Evolutionary conservation across 495 filamentous ascomycete genomes (phyloP).

Genomic region (Tuber aestivum): DNA sequence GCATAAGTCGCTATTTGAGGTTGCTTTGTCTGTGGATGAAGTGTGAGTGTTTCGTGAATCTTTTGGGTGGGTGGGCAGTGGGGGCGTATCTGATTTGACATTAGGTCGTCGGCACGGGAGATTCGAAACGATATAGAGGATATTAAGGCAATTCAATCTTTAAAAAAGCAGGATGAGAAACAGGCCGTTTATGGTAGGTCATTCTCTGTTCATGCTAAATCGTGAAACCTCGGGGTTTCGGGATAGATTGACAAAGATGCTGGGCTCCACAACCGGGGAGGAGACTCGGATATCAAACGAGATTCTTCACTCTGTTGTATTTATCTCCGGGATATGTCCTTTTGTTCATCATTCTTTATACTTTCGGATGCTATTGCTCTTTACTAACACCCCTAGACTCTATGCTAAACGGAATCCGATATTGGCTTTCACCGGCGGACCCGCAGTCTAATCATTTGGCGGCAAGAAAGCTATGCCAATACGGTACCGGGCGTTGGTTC

Average conservation of each 20-base stretch:
- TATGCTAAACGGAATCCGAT: background rate
- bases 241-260: background rate
- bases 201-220: background rate
- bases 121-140: slow-evolving; percentile 9
- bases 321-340: background rate
- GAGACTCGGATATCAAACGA: background rate
- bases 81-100: background rate
- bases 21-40: slow-evolving; percentile 16
- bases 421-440: slow-evolving; percentile 10
- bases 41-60: slow-evolving; percentile 8
- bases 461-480: slow-evolving; percentile 12
- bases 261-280: background rate
- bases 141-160: background rate
- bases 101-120: slow-evolving; percentile 10
- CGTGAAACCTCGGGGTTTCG: background rate
- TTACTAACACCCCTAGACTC: background rate
- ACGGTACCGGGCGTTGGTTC: slow-evolving; percentile 25
- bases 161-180: slow-evolving; percentile 7
- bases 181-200: background rate
- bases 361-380: background rate
- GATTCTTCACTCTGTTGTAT: background rate
- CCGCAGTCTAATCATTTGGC: slow-evolving; percentile 12
- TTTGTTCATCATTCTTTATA: background rate
- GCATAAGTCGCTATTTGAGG: slow-evolving; percentile 19
- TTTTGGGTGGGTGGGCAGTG: background rate